Conservation (phyloP, 2,329 filamentous ascomycete species). For the Colletotrichum musae region DNA sequence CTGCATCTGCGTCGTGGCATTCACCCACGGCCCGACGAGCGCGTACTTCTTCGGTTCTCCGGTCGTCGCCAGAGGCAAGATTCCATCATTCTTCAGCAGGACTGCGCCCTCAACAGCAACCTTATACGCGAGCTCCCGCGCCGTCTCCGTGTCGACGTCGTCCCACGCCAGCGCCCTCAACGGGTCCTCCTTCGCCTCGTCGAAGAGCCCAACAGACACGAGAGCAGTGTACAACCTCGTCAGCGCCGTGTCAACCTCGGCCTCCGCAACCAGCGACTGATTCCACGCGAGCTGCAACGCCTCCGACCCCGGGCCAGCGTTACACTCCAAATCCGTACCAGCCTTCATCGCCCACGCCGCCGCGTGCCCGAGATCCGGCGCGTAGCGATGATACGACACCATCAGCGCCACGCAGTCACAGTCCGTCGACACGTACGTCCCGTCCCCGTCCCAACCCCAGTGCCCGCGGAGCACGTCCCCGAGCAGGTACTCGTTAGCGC, state of each 20-base stretch:
- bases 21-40: conserved; percentile 52
- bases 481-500: conserved; percentile 74
- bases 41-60: conserved; percentile 46
- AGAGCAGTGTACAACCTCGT: conserved; percentile 68
- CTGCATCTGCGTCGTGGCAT: conserved; percentile 47
- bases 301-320: conserved; percentile 43
- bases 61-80: conserved; percentile 60
- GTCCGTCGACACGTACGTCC: conserved; percentile 76
- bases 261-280: conserved; percentile 50
- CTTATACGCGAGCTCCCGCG: conserved; percentile 64
- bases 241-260: conserved; percentile 59
- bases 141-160: conserved; percentile 68
- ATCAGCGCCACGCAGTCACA: conserved; percentile 61
- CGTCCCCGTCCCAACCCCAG: conserved; percentile 74
- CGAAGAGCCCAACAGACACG: conserved; percentile 71
- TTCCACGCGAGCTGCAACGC: conserved; percentile 46
- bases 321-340: conserved; percentile 52
- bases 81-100: conserved; percentile 68
- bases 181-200: conserved; percentile 55
- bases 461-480: conserved; percentile 74
- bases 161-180: conserved; percentile 68
- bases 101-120: conserved; percentile 65
- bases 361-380: conserved; percentile 48
- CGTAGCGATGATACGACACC: conserved; percentile 33
- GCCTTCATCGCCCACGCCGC: conserved; percentile 52